Base-by-base conservation (phyloP, 164 flowering plant species). In the Liquidambar formosana region DNA sequence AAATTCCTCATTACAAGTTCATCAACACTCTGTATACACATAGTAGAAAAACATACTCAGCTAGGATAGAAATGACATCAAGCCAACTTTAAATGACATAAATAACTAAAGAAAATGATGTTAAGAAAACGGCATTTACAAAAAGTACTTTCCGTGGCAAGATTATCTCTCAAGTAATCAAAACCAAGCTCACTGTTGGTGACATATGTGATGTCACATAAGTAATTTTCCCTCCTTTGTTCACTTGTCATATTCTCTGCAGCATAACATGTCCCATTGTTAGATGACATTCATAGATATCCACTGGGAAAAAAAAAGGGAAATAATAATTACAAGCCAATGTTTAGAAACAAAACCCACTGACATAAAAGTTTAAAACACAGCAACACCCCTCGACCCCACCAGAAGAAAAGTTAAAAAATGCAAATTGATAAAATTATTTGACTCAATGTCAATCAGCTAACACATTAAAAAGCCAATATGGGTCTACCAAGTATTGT, bases 141-240 rank as follows among this genome's bases (percentile, higher is more conserved):
- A 74, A 73, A 82, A 78, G 75, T 83, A 93, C 99, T 92, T 89
- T 83, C 99, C 94, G 91, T 91, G 92, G 99, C 97, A 81, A 93
- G 99, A 84, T 95, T 95, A 68, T 95, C 99, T 83, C 99, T 90
- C 89, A 95, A 79, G 81, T 78, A 95, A 83, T 95, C 99, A 80
- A 95, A 95, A 67, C 99, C 99, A 71, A 95, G 94, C 86, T 95
- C 99, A 79, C 97, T 95, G 65, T 95, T 95, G 63, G 97, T 95
- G 76, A 95, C 99, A 76, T 95, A 95, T 15, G 99, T 95, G 75
- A 95, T 89, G 82, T 95, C 99, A 77, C 96, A 88, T 52, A 71
- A 75, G 82, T 95, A 95, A 70, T 91, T 95, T 74, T 93, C 97
- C 78, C 90, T 91, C 78, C 99, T 83, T 73, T 87, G 89, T 68